Evolutionary conservation across 129 eudicot species (phyloP).

Genomic region (Escallonia rubra): DNA sequence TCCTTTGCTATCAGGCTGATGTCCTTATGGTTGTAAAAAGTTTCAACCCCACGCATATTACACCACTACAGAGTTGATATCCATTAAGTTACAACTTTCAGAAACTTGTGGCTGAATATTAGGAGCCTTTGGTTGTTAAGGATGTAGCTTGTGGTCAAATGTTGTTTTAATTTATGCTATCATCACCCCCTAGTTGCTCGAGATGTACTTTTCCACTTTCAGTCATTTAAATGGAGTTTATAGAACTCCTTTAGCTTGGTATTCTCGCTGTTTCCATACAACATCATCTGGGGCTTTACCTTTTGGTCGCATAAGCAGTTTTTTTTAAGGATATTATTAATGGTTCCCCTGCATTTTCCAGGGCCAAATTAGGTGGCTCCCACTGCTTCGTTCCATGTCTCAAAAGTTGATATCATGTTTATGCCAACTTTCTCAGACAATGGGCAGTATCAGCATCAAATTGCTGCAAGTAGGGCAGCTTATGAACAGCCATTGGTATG

Average conservation of each 20-base stretch:
- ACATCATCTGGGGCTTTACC: slow-evolving; percentile 2
- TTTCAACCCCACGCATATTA: background rate
- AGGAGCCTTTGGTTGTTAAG: background rate
- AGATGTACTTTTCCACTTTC: background rate
- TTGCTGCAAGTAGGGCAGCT: too few species aligned
- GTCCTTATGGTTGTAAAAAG: background rate
- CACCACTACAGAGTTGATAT: background rate
- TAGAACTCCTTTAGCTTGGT: background rate
- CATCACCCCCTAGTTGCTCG: background rate
- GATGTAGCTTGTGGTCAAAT: background rate
- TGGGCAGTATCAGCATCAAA: too few species aligned
- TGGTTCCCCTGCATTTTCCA: slow-evolving; percentile 53
- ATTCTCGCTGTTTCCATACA: background rate
- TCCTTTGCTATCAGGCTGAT: background rate
- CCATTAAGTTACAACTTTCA: background rate
- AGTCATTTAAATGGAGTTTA: background rate
- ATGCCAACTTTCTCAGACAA: slow-evolving; percentile 19
- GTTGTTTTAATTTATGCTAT: background rate
- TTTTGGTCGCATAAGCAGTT: slow-evolving; percentile 18
- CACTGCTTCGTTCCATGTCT: slow-evolving; percentile 27
- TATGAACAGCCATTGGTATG: slow-evolving; percentile 23
- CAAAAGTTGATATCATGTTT: slow-evolving; percentile 34
- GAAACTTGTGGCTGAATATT: background rate
- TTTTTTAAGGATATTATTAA: slow-evolving; percentile 35
- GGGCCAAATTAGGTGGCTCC: slow-evolving; percentile 52